Base-by-base conservation (phyloP, 2,329 filamentous ascomycete genomes). In the Zalaria sp. region DNA sequence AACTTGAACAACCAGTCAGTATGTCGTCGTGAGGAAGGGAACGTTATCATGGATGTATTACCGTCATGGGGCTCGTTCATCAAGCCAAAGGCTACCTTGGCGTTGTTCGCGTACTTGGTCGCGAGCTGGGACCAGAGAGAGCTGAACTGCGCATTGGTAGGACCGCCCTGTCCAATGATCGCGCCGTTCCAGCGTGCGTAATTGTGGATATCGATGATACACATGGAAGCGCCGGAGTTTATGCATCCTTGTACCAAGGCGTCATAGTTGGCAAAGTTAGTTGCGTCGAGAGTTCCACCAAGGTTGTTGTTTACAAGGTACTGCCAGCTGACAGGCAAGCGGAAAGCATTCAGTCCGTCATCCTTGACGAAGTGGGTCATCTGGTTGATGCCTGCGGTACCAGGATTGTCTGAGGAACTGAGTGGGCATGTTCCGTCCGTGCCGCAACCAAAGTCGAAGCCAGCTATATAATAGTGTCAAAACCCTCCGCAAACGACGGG, bases 1-100 rank as follows among this genome's bases (percentile, higher is more conserved):
- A 27, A 57, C 43, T 18, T 18, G 18, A 18, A 18, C 18, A 18
- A 18, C 18, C 18, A 18, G 18, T 18, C 18, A 18, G 18, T 18
- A 18, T 18, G 38, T 54, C 53, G 39, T 54, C 48, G 42, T 50
- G 34, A 73, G 57, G 34, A 46, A 9, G 44, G 45, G n/a, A 25
- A 35, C 2, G 5, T n/a, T n/a, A 37, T 35, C 26, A 27, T 40
- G 29, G 40, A 47, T 5, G 18, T 18, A 18, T 18, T 18, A 18
- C 18, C 18, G 39, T 76, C 71, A 55, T 81, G 75, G 5, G 79
- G 78, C 59, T 66, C 79, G 59, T 83, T 83, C 77, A 83, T 82
- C 36, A 83, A 54, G 9, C 76, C 77, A 48, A 83, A 79, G 3
- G 72, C 65, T 26, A 83, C 59, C 45, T 71, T 74, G 32, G 65